phyloP scores from a whole-genome alignment of 495 filamentous ascomycete species.

The Aspergillus heteromorphus region DNA sequence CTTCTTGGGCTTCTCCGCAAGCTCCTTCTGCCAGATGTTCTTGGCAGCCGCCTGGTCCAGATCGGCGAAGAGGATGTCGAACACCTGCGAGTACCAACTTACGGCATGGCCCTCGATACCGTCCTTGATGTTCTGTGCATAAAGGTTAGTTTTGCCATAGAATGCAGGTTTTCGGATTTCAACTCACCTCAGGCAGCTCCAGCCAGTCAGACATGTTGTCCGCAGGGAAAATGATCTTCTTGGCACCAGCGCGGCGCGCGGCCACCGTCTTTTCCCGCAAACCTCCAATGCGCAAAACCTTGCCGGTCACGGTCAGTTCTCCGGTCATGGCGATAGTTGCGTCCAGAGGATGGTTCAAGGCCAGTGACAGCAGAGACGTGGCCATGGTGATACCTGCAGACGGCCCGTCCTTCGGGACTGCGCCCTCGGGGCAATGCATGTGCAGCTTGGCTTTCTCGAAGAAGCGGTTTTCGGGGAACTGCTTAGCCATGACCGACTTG shows the following conservation, averaged over 20 bases:
- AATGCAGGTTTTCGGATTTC: neutral
- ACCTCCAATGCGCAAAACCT: slow-evolving; percentile 93
- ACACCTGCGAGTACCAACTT: slow-evolving; percentile 92
- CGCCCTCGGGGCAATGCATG: slow-evolving; percentile 95
- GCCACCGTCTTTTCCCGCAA: slow-evolving; percentile 99
- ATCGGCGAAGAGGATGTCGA: slow-evolving; percentile 81
- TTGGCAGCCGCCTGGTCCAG: slow-evolving; percentile 70
- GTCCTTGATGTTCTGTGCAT: slow-evolving; percentile 85
- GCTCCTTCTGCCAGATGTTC: slow-evolving; percentile 66
- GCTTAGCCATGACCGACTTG: slow-evolving; percentile 76
- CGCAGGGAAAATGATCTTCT: slow-evolving; percentile 88
- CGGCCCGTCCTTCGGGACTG: slow-evolving; percentile 93
- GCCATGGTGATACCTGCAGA: slow-evolving; percentile 98
- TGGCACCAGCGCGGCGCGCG: slow-evolving; percentile 86
- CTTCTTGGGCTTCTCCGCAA: slow-evolving; percentile 53
- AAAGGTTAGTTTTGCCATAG: slow-evolving; percentile 11
- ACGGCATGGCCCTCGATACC: slow-evolving; percentile 86
- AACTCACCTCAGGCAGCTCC: slow-evolving; percentile 84
- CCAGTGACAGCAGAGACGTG: slow-evolving; percentile 79
- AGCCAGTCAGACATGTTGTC: slow-evolving; percentile 97
- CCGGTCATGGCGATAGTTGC: slow-evolving; percentile 97
- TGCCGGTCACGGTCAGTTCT: slow-evolving; percentile 95
- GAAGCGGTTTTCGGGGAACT: slow-evolving; percentile 86
- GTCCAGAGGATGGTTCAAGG: slow-evolving; percentile 69
- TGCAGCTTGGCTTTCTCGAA: slow-evolving; percentile 96